These are phyloP conservation scores for Polytrichum commune DNA, from an alignment of 225 moss, liverwort and hornwort species.

Conservation along the genomic window DNA sequence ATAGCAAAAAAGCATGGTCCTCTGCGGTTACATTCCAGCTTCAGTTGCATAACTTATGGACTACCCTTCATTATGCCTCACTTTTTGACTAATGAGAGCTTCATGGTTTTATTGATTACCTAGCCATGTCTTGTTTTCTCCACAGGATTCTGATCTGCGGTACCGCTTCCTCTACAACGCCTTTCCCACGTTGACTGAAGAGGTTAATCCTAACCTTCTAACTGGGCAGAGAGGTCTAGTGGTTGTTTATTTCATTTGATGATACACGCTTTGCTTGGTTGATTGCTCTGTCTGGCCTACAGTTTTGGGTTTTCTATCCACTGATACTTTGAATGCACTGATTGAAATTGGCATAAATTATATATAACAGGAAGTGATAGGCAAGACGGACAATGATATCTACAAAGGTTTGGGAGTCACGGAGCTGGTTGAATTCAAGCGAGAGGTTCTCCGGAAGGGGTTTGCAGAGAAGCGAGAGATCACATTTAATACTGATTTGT, in stretches of 20 bases:
- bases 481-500: slow-evolving; percentile 26
- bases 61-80: too few relatives aligned
- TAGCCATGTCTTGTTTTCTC: too few relatives aligned
- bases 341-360: too few relatives aligned
- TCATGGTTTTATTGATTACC: too few relatives aligned
- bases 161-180: slow-evolving; percentile 53
- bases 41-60: too few relatives aligned
- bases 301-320: too few relatives aligned
- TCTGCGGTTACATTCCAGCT: too few relatives aligned
- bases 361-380: slow-evolving; percentile 35
- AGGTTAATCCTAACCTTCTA: slow-evolving; percentile 17
- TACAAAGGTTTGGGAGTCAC: slow-evolving; percentile 30
- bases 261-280: neutral
- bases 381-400: slow-evolving; percentile 50
- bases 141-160: slow-evolving; percentile 49
- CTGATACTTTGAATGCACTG: too few relatives aligned
- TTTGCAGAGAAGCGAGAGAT: slow-evolving; percentile 41
- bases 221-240: neutral
- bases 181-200: slow-evolving; percentile 34
- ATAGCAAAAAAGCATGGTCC: too few relatives aligned
- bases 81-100: too few relatives aligned
- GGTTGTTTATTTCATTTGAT: neutral
- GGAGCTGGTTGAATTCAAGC: slow-evolving; percentile 42
- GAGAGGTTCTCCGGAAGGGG: slow-evolving; percentile 42
- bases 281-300: too few relatives aligned